These are phyloP conservation scores for Stagonosporopsis rhizophila DNA, from an alignment of 2,329 filamentous ascomycete genomes.

Conservation along the genomic window DNA sequence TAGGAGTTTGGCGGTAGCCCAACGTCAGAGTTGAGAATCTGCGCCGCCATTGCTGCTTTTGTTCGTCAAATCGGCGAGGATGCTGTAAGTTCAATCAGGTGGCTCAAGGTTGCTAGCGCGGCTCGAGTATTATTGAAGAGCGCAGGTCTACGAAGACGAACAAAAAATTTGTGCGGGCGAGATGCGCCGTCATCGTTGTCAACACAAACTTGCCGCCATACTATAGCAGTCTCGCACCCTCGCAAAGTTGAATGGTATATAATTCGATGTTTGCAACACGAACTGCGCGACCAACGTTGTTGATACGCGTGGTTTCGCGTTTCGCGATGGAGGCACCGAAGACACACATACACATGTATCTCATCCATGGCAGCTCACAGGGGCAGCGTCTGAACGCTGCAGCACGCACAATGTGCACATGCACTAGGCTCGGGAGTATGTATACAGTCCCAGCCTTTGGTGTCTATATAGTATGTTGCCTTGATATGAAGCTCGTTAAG, in stretches of 20 bases:
- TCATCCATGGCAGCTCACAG: not conserved
- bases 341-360: not conserved
- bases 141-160: slow-evolving; percentile 3
- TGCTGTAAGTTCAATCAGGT: too few species aligned
- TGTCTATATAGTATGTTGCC: slow-evolving; percentile 50
- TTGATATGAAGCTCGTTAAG: slow-evolving; percentile 62
- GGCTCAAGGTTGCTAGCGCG: not conserved
- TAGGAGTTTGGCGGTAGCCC: slow-evolving; percentile 46
- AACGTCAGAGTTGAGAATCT: slow-evolving; percentile 29
- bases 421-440: not conserved
- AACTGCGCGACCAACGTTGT: not conserved
- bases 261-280: not conserved
- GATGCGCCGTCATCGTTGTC: not conserved
- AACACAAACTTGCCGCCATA: not conserved
- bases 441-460: not conserved
- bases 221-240: not conserved
- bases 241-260: too few species aligned
- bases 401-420: not conserved
- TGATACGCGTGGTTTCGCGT: not conserved
- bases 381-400: not conserved
- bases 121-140: not conserved
- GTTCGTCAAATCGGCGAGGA: not conserved
- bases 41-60: slow-evolving; percentile 26
- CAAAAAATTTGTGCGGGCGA: slow-evolving; percentile 22
- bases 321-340: not conserved